These are phyloP conservation scores for Thielaviopsis musarum DNA, from an alignment of 2,329 filamentous ascomycete species.

Conservation along the genomic window DNA sequence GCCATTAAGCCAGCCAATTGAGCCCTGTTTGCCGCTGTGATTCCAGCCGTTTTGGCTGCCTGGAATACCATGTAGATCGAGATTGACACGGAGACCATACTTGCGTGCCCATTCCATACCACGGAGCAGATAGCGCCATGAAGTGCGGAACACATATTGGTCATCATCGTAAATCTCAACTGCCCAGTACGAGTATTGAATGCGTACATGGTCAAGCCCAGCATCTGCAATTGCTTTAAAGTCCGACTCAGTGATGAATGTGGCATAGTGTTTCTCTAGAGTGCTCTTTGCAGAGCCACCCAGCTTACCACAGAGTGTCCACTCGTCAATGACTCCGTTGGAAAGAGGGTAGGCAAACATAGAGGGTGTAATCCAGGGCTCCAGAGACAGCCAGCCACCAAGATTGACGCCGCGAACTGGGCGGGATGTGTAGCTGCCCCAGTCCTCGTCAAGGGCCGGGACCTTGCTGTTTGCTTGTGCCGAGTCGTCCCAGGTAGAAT, in stretches of 20 bases:
- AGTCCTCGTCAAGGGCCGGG: constrained; percentile 56
- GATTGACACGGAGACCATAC: constrained; percentile 78
- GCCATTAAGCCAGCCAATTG: constrained; percentile 82
- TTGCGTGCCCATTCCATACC: constrained; percentile 89
- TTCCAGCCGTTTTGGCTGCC: constrained; percentile 98
- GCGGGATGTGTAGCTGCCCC: constrained; percentile 57
- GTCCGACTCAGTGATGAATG: constrained; percentile 69
- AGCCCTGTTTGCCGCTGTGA: constrained; percentile 70
- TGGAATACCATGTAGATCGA: constrained; percentile 82
- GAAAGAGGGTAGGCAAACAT: constrained; percentile 55
- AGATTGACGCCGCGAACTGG: constrained; percentile 84
- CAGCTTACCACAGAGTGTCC: constrained; percentile 55
- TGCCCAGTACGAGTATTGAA: constrained; percentile 92
- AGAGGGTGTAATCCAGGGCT: constrained; percentile 91
- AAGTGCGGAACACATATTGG: constrained; percentile 70
- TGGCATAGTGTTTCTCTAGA: constrained; percentile 82
- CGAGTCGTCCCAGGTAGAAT: constrained; percentile 73
- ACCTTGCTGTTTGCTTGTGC: constrained; percentile 62
- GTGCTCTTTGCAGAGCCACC: constrained; percentile 46
- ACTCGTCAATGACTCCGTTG: constrained; percentile 70
- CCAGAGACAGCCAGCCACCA: constrained; percentile 84
- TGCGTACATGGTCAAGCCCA: constrained; percentile 91
- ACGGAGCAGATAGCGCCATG: constrained; percentile 85
- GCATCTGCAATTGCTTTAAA: constrained; percentile 74
- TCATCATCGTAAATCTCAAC: constrained; percentile 71